Evolutionary conservation across 164 flowering plant species (phyloP).

Genomic region (Tetrastigma voinierianum): DNA sequence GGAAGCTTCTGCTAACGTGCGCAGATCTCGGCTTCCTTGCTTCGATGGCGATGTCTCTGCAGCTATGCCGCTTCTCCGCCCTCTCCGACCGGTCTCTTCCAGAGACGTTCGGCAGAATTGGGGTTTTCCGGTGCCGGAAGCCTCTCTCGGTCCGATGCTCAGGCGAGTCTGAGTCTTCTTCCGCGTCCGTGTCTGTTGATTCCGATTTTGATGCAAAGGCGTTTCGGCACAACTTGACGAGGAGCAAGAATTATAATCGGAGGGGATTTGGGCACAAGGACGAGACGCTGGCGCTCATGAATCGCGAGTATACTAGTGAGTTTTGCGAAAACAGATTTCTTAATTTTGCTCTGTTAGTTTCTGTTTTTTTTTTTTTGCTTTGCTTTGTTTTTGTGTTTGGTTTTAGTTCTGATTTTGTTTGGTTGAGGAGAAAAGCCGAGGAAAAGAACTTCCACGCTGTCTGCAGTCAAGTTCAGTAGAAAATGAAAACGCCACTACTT

Average conservation of each 20-base stretch:
- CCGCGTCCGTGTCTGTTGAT: slow-evolving; percentile 28
- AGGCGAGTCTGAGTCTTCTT: slow-evolving; percentile 27
- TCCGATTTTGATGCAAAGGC: slow-evolving; percentile 80
- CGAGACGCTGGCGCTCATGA: slow-evolving; percentile 85
- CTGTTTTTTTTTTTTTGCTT: neutral
- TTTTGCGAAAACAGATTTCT: neutral
- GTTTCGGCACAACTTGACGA: slow-evolving; percentile 77
- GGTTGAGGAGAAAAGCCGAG: too few species aligned
- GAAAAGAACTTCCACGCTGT: too few species aligned
- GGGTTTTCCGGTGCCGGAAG: slow-evolving; percentile 29
- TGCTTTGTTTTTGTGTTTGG: neutral
- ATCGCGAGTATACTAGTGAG: slow-evolving; percentile 82
- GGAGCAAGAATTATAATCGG: slow-evolving; percentile 84
- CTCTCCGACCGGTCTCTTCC: slow-evolving; percentile 30
- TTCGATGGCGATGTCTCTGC: slow-evolving; percentile 62
- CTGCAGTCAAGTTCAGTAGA: too few species aligned
- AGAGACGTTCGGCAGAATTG: slow-evolving; percentile 22
- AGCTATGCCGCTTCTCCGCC: slow-evolving; percentile 42
- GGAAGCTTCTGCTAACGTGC: neutral
- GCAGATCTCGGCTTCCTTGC: slow-evolving; percentile 2
- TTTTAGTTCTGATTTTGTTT: too few species aligned
- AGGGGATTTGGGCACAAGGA: slow-evolving; percentile 84
- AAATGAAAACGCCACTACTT: too few species aligned
- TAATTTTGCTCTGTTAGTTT: neutral
- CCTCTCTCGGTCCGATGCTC: slow-evolving; percentile 54